Base-by-base conservation (phyloP, 257 asterid species). In the Nicotiana tomentosiformis region DNA sequence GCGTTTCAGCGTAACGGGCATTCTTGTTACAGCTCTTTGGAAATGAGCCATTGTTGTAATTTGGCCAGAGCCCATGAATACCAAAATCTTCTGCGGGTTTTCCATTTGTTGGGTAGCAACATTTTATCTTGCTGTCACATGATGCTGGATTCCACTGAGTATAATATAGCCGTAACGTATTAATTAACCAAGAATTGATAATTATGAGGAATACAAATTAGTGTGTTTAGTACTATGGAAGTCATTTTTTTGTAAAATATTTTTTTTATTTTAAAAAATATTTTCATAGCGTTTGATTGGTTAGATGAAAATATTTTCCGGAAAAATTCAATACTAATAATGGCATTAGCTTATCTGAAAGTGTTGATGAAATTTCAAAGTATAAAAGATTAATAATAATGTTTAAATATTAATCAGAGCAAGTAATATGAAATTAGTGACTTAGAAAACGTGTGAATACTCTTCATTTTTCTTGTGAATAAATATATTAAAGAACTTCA, bases 41-140 rank as follows among this genome's bases (percentile, higher is more conserved):
- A 53, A 83, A 88, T 14, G 90, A 79, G n/a, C 93, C 93, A 83
- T 88, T 88, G 0, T 80, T 82, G 70, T 83, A 86, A 55, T 90
- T 88, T 14, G 94, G 94, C 94, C 92, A 88, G 8, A 91, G 90
- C 20, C 94, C 93, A 77, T 90, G 94, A 77, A 91, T 91, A 12
- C 91, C 80, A 55, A 91, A 90, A 80, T 91, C 89, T 5, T 88
- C 33, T 0, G 87, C 87, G 4, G 93, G 93, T 77, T 87, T 91
- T 53, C 94, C 93, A 1, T 91, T 87, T 8, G n/a, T 74, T 0
- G 94, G 93, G 72, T 84, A 91, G 82, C 94, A 91, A 58, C 94
- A 91, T 32, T 90, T 84, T 39, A 84, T 55, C 37, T 81, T 77
- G 10, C 89, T 32, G 64, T 91, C 92, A 43, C 94, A 91, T 16